phyloP scores from a whole-genome alignment of 148 eudicot species.

The Dianthus caryophyllus region DNA sequence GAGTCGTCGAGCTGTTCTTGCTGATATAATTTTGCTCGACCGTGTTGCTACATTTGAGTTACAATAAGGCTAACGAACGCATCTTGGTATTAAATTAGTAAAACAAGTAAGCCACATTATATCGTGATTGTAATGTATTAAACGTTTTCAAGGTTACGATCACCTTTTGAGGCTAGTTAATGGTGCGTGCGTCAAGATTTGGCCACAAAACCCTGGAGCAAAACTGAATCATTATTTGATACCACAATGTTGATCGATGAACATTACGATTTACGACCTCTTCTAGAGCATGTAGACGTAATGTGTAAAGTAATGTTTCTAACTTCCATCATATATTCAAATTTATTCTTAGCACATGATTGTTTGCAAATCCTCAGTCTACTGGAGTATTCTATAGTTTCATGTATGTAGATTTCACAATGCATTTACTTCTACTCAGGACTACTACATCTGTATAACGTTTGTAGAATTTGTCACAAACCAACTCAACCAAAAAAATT shows the following conservation, averaged over 20 bases:
- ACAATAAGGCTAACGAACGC: not conserved
- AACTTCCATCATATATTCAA: no score
- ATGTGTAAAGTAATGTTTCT: not conserved
- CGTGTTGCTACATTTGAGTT: constrained; percentile 1
- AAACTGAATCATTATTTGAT: not conserved
- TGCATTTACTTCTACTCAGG: not conserved
- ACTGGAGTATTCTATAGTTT: no score
- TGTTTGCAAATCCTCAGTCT: no score
- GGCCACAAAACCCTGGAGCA: not conserved
- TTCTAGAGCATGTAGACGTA: not conserved
- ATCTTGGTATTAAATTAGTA: no score
- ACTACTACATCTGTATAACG: not conserved
- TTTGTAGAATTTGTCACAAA: constrained; percentile 3
- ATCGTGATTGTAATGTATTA: no score
- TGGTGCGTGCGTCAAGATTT: no score
- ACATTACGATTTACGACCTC: constrained; percentile 11
- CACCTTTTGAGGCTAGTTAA: not conserved
- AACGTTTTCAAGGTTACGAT: not conserved
- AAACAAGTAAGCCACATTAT: no score
- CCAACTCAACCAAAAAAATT: no score
- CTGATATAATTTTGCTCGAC: constrained; percentile 9
- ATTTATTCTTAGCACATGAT: not conserved
- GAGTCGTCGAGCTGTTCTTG: constrained; percentile 17
- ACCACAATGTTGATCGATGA: not conserved
- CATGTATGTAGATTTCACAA: not conserved